phyloP scores from a whole-genome alignment of 2,329 filamentous ascomycete genomes.

The Thielaviopsis euricoi region DNA sequence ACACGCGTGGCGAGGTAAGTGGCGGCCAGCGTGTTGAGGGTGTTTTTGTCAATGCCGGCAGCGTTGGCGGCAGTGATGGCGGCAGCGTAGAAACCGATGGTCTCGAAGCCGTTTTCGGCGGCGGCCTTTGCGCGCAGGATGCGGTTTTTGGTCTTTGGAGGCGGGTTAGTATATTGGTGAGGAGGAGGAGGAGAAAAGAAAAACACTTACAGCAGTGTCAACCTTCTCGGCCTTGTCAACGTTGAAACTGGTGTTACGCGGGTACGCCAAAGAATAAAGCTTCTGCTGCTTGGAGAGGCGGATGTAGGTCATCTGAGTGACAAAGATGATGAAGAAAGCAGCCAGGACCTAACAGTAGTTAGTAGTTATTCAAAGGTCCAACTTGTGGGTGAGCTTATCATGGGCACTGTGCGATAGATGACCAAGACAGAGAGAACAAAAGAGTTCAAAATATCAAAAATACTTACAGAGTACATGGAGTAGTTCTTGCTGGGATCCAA shows the following conservation, averaged over 20 bases:
- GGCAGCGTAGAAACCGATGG: conserved; percentile 26
- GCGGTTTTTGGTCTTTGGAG: conserved; percentile 32
- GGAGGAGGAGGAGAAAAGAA: not conserved
- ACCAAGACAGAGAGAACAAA: not conserved
- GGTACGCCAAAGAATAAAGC: conserved; percentile 23
- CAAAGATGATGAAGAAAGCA: conserved; percentile 21
- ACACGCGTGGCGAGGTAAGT: conserved; percentile 25
- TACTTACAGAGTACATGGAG: conserved; percentile 1
- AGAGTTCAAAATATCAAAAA: not conserved
- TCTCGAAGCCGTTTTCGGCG: conserved; percentile 27
- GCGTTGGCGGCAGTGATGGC: conserved; percentile 29
- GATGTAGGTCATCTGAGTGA: conserved; percentile 22
- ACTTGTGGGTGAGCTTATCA: too few relatives aligned
- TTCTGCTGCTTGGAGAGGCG: conserved; percentile 16
- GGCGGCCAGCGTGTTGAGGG: conserved; percentile 24
- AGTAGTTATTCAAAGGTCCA: too few relatives aligned
- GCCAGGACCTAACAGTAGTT: conserved; percentile 22
- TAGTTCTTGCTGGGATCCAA: not conserved
- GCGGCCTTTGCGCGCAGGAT: conserved; percentile 36
- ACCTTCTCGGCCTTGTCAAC: conserved; percentile 15
- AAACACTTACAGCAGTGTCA: conserved; percentile 16
- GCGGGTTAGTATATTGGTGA: not conserved
- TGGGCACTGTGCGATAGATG: too few relatives aligned
- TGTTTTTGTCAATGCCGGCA: conserved; percentile 22
- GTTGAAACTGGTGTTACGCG: conserved; percentile 20